Evolutionary conservation across 2,329 filamentous ascomycete species (phyloP).

Genomic region (Colletotrichum plurivorum): DNA sequence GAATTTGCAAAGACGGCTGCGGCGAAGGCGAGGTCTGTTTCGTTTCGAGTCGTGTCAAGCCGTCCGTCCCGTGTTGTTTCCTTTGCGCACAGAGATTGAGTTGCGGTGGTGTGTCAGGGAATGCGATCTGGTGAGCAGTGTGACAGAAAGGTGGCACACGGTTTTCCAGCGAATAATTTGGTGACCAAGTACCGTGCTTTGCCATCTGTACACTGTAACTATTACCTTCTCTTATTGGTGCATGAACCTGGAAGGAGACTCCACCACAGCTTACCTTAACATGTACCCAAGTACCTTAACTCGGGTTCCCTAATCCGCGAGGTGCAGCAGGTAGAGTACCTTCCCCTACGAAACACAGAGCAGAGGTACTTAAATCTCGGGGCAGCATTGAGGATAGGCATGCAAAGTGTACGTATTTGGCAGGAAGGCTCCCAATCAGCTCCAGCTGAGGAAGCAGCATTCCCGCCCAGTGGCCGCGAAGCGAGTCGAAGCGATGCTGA

Average conservation of each 20-base stretch:
- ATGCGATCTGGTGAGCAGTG: conserved; percentile 21
- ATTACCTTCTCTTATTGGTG: conserved; percentile 16
- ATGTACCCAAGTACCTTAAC: background rate
- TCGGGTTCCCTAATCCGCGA: background rate
- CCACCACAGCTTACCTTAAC: conserved; percentile 18
- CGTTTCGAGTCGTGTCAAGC: conserved; percentile 32
- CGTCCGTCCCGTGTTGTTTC: conserved; percentile 24
- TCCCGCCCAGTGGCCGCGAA: conserved; percentile 1
- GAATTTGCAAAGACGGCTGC: conserved; percentile 16
- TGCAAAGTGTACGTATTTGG: too few species aligned
- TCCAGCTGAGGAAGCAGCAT: conserved; percentile 3
- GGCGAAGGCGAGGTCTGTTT: conserved; percentile 7
- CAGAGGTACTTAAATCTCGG: conserved; percentile 29
- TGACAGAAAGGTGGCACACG: background rate
- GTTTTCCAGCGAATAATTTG: background rate
- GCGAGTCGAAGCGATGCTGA: background rate
- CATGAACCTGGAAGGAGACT: background rate
- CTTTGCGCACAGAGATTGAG: conserved; percentile 1
- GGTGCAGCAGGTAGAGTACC: background rate
- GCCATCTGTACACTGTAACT: background rate
- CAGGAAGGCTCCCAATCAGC: too few species aligned
- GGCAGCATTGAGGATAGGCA: background rate
- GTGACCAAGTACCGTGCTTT: background rate
- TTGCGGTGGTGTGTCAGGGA: conserved; percentile 1
- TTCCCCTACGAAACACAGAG: background rate